Percentiles rank a stretch among this genome's conserved stretches.
These are phyloP conservation scores for Wickerhamomyces tratensis DNA, from an alignment of 805 yeast species.

Conservation along the genomic window DNA sequence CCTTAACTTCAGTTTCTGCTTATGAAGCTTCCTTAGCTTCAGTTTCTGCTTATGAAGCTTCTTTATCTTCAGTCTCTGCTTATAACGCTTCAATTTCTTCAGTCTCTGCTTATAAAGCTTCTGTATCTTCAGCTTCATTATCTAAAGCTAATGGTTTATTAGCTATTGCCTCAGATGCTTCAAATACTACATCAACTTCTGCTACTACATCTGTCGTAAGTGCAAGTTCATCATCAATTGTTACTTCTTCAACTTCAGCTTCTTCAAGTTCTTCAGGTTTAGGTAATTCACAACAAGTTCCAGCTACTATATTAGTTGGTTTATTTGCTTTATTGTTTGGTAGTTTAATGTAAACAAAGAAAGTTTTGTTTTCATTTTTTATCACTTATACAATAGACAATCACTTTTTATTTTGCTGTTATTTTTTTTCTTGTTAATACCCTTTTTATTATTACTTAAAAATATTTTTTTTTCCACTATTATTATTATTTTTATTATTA, in stretches of 20 bases:
- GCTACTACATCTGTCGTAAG: slow-evolving; percentile 10
- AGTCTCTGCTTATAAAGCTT: slow-evolving; percentile 15
- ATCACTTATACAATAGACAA: too few species aligned
- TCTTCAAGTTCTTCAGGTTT: slow-evolving; percentile 23
- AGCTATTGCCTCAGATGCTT: slow-evolving; percentile 31
- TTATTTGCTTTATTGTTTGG: slow-evolving; percentile 18
- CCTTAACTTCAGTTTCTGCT: slow-evolving; percentile 11
- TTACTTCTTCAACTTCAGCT: slow-evolving; percentile 13
- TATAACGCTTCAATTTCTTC: slow-evolving; percentile 10
- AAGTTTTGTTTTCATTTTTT: too few species aligned
- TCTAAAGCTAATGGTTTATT: slow-evolving; percentile 28
- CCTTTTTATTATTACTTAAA: neutral
- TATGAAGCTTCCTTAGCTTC: slow-evolving; percentile 15
- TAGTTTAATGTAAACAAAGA: slow-evolving; percentile 16
- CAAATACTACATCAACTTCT: slow-evolving; percentile 18
- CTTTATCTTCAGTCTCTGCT: slow-evolving; percentile 8
- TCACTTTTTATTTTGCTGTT: too few species aligned
- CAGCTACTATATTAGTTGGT: slow-evolving; percentile 19
- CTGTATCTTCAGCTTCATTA: slow-evolving; percentile 16
- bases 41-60: slow-evolving; percentile 8
- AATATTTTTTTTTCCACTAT: too few species aligned
- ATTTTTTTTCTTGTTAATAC: neutral
- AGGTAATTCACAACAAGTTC: slow-evolving; percentile 16
- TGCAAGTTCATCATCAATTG: slow-evolving; percentile 9
- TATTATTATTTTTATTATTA: slow-evolving; percentile 1